These are phyloP conservation scores for Trichoderma arundinaceum DNA, from an alignment of 2,329 filamentous ascomycete species.

Conservation along the genomic window DNA sequence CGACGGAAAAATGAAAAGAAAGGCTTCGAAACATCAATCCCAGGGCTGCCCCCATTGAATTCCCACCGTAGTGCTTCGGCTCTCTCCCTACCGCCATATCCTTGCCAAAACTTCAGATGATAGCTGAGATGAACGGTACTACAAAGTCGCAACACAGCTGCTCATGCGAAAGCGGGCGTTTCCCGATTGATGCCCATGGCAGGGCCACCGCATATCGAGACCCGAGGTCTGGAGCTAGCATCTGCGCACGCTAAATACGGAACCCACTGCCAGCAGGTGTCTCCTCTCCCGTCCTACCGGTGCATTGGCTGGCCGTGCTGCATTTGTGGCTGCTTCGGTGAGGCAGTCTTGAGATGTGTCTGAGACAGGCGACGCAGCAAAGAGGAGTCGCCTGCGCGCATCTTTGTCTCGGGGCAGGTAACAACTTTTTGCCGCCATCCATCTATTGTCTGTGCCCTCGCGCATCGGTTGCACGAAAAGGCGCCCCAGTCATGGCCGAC, in stretches of 20 bases:
- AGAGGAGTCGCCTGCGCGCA: neutral
- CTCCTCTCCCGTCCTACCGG: conserved; percentile 4
- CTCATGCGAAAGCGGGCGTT: conserved; percentile 19
- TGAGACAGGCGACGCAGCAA: neutral
- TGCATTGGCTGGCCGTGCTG: neutral
- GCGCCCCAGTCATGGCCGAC: neutral
- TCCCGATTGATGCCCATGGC: conserved; percentile 20
- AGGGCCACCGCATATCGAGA: conserved; percentile 24
- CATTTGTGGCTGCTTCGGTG: conserved; percentile 12
- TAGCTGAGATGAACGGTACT: neutral
- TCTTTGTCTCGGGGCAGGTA: neutral
- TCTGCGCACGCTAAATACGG: neutral
- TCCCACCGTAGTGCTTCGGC: neutral
- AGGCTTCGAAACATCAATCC: too few relatives aligned
- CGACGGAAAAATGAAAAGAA: neutral
- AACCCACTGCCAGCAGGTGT: neutral
- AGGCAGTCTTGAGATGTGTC: conserved; percentile 9
- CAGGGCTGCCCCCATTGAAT: neutral
- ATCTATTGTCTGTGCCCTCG: neutral
- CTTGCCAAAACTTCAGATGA: neutral
- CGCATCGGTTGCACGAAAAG: neutral
- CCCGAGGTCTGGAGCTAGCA: neutral
- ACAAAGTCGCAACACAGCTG: neutral
- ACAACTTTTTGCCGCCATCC: neutral
- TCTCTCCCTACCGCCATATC: neutral